Evolutionary conservation across 2,329 filamentous ascomycete species (phyloP), one percentile per base, ranked within the genome.

Genomic region (Akanthomyces muscarius): DNA sequence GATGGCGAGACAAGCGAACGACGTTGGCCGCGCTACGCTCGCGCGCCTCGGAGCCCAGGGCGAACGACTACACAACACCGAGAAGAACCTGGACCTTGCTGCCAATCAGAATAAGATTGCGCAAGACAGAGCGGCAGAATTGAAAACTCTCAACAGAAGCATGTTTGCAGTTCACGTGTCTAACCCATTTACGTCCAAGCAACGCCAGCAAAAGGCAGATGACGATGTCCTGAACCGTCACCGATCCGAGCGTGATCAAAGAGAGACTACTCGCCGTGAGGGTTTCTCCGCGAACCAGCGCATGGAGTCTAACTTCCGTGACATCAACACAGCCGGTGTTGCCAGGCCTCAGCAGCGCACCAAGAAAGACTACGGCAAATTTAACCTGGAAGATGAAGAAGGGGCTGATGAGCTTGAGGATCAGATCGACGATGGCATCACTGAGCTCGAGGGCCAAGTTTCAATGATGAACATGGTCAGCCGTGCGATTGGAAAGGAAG

Each of bases 131-230:
- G 89, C 92, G 1, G 85, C 87, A 54, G 92, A 97, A 72, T 80
- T 97, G 44, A 94, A 94, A 78, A 91, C 86, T 1, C 80, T 96
- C 56, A 96, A 97, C 76, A 83, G 89, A 66, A 92, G 89, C 78
- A 96, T 97, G 92, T 97, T 97, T 71, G 90, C 91, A 5, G 85
- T 93, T 25, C 89, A 92, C 70, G 88, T 93, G 30, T 81, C 81
- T 60, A 92, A 92, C 69, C 89, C 89, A 0, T 91, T 97, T 73
- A 95, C 90, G 0, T 86, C 86, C 16, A 86, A 84, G 66, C 84
- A 83, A 67, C 84, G 88, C 51, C 83, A 83, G 33, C 80, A 82
- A 61, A 86, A 85, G 63, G 83, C 86, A 47, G 90, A 95, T 67
- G 81, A 88, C 57, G 81, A 85, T 61, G 83, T 90, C 51, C 79